phyloP scores from a whole-genome alignment of 2,329 filamentous ascomycete species.

The Xylaria sp. region DNA sequence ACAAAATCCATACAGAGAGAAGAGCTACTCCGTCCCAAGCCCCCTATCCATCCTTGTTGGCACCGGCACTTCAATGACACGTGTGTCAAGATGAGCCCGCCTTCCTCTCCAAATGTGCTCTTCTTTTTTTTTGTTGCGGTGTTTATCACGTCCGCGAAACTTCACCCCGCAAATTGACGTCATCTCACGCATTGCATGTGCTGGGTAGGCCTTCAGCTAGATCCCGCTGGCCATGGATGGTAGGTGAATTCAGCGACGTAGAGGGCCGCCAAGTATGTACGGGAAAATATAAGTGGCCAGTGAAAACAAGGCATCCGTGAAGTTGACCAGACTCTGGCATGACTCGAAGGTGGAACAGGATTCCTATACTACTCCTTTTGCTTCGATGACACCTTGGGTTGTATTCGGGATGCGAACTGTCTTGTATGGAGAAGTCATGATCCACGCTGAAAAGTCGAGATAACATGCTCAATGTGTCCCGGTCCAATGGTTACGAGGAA shows the following conservation, averaged over 20 bases:
- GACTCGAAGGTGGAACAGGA: slow-evolving; percentile 3
- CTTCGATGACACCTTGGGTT: slow-evolving; percentile 6
- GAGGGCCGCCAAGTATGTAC: slow-evolving; percentile 33
- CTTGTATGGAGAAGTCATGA: slow-evolving; percentile 8
- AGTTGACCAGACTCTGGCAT: slow-evolving; percentile 6
- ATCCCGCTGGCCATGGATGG: slow-evolving; percentile 2
- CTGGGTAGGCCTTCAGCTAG: slow-evolving; percentile 1
- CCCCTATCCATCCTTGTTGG: slow-evolving; percentile 5
- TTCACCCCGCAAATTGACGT: slow-evolving; percentile 1
- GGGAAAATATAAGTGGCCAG: slow-evolving; percentile 28
- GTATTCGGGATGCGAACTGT: slow-evolving; percentile 3
- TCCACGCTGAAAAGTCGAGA: slow-evolving; percentile 9
- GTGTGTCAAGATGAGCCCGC: slow-evolving; percentile 5
- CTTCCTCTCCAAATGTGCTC: slow-evolving; percentile 9
- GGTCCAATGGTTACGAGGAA: slow-evolving; percentile 1
- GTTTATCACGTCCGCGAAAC: slow-evolving; percentile 8
- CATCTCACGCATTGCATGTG: neutral
- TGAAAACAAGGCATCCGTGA: slow-evolving; percentile 7
- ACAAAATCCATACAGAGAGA: slow-evolving; percentile 28
- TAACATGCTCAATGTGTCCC: slow-evolving; percentile 1
- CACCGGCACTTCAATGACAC: slow-evolving; percentile 4
- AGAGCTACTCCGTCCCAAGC: slow-evolving; percentile 3
- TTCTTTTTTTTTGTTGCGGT: slow-evolving; percentile 2
- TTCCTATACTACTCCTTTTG: slow-evolving; percentile 4
- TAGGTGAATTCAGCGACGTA: slow-evolving; percentile 16